Base-by-base conservation (phyloP, 352 stramenopile species). In the Thraustochytrium striatum region DNA sequence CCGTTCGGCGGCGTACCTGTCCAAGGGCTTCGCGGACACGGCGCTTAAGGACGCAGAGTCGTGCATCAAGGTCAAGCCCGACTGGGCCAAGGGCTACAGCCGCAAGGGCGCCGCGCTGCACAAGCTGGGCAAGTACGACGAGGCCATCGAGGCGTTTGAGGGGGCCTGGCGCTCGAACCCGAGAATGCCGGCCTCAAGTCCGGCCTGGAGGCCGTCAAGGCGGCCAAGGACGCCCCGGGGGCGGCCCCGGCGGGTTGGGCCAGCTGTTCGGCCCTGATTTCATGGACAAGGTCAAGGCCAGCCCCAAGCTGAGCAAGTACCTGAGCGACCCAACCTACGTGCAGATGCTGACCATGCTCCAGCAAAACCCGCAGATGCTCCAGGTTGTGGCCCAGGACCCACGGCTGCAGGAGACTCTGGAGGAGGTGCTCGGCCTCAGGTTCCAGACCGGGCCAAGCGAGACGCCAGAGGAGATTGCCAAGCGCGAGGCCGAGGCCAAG, bases 71-170 rank as follows among this genome's bases (percentile, higher is more conserved):
- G 83, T 97, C 69, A 98, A 99, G 82, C 84, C 84, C 0, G 87
- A 92, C 72, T 99, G 97, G 93, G 83, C 91, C 61, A 99, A 99
- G 86, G 96, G 94, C 44, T 98, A 98, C 87, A 92, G 89, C 32
- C 90, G 97, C 82, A 98, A 99, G 87, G 97, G 95, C 58, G 95
- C 96, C 19, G 96, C 96, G 19, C 87, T 99, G 39, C 95, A 99
- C 87, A 84, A 92, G n/a, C 85, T 99, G 7, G 83, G 84, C 19
- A 84, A 88, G 68, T 94, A 94, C 72, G 88, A 94, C 35, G 90
- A 95, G 11, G 91, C 92, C 38, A 82, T 93, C 9, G 82, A 85
- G 41, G 89, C 91, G 30, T 96, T 94, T 83, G 83, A 92, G 33
- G 85, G 16, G 93, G 90, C 39, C 86, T 99, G 2, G 84, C 87